These are phyloP conservation scores for Plasmodium cynomolgi DNA, from an alignment of 169 alveolate species.

Conservation along the genomic window DNA sequence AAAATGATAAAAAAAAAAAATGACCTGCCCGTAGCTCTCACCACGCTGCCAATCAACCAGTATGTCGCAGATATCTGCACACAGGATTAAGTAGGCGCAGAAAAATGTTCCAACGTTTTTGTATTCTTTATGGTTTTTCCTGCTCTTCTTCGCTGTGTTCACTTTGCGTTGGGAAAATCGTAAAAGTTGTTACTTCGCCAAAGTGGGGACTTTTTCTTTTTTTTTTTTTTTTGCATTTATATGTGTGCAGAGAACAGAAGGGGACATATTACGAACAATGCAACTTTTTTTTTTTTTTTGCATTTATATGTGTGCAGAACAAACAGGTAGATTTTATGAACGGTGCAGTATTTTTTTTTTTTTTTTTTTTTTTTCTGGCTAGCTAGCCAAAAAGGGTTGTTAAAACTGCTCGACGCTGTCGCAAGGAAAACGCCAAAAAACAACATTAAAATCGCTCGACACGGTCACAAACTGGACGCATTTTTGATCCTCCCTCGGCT, in stretches of 20 bases:
- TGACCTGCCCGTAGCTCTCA: not conserved
- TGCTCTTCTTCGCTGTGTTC: not conserved
- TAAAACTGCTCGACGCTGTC: not conserved
- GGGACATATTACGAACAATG: not conserved
- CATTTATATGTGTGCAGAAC: not conserved
- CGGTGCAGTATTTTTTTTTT: slow-evolving; percentile 10
- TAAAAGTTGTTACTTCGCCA: not conserved
- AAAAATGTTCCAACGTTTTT: not conserved
- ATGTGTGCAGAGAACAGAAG: not conserved
- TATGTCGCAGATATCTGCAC: not conserved
- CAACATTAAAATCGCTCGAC: slow-evolving; percentile 62
- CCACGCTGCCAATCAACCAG: not conserved
- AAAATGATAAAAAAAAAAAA: not conserved
- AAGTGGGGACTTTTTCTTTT: not conserved
- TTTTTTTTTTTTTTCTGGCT: slow-evolving; percentile 8
- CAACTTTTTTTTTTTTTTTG: not conserved
- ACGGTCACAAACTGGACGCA: slow-evolving; percentile 27
- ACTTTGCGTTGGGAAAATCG: not conserved
- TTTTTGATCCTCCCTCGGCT: slow-evolving; percentile 23
- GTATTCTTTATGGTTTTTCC: not conserved
- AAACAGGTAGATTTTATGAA: not conserved
- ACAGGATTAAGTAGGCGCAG: not conserved
- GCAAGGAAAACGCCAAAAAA: slow-evolving; percentile 37
- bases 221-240: not conserved
- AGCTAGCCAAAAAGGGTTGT: slow-evolving; percentile 5